phyloP scores from a whole-genome alignment of 73 alveolate genomes.

The Effrenium voratum region DNA sequence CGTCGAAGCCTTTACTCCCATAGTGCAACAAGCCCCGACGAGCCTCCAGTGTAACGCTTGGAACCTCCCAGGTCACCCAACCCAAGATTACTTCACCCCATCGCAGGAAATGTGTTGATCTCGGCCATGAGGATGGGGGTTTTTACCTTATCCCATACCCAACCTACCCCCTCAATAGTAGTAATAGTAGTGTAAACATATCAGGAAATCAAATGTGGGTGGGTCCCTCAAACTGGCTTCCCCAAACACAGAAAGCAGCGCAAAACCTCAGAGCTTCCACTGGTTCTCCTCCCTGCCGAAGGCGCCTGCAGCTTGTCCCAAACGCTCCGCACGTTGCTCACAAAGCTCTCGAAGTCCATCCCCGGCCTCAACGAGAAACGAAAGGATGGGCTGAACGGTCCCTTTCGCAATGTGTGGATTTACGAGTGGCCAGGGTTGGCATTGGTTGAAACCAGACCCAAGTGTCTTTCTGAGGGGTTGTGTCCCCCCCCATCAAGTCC shows the following conservation, averaged over 20 bases:
- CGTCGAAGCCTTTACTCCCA: too few species aligned
- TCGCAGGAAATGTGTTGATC: too few species aligned
- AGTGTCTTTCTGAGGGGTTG: not conserved
- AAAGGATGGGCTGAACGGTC: not conserved
- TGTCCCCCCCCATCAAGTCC: not conserved
- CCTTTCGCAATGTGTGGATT: not conserved
- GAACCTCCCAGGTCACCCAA: too few species aligned
- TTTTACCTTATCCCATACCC: too few species aligned
- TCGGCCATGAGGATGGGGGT: too few species aligned
- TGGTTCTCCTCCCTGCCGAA: not conserved
- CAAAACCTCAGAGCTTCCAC: too few species aligned
- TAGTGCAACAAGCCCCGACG: too few species aligned
- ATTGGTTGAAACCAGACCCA: not conserved
- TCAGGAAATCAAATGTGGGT: not conserved
- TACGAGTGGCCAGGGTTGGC: not conserved
- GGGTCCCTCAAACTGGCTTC: too few species aligned
- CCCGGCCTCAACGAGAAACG: not conserved
- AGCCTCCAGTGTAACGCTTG: too few species aligned
- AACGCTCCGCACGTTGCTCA: constrained; percentile 40
- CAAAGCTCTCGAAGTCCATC: constrained; percentile 39
- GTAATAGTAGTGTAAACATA: not conserved
- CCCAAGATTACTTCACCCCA: too few species aligned
- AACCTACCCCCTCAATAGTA: not conserved
- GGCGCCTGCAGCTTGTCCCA: constrained; percentile 85
- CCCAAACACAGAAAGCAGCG: too few species aligned